phyloP scores from a whole-genome alignment of 2,329 filamentous ascomycete species.

The Claviceps lovelessii region DNA sequence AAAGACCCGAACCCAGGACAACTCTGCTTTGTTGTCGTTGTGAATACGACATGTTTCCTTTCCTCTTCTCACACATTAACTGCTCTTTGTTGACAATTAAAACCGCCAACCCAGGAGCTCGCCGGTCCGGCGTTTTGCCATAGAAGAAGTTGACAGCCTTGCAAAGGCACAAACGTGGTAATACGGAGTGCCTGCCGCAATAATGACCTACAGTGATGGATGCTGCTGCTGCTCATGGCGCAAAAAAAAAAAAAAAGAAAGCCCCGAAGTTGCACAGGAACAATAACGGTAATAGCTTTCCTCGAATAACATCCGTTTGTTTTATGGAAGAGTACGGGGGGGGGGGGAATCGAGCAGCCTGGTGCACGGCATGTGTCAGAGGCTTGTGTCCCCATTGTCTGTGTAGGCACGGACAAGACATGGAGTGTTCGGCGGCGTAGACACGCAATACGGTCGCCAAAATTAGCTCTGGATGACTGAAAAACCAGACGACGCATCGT shows the following conservation, averaged over 20 bases:
- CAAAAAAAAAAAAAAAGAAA: background rate
- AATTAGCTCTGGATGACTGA: background rate
- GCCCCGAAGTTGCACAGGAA: background rate
- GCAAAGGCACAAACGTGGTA: background rate
- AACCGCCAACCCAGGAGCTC: background rate
- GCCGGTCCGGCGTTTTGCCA: background rate
- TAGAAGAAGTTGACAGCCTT: background rate
- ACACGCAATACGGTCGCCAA: background rate
- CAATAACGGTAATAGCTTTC: background rate
- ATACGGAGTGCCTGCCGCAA: background rate
- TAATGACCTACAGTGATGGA: background rate
- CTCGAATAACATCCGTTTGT: background rate
- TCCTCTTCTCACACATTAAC: background rate
- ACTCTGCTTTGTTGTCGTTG: background rate
- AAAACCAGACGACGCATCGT: background rate
- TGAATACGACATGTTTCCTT: background rate
- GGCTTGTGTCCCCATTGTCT: background rate
- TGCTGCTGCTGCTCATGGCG: background rate
- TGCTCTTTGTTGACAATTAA: background rate
- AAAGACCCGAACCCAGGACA: background rate
- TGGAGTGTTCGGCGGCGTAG: background rate
- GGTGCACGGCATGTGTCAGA: slow-evolving; percentile 1
- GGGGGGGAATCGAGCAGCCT: no score
- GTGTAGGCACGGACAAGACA: background rate
- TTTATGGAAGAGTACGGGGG: background rate